Conservation (phyloP, 768 basidiomycete species). For the Mycena leptocephala region DNA sequence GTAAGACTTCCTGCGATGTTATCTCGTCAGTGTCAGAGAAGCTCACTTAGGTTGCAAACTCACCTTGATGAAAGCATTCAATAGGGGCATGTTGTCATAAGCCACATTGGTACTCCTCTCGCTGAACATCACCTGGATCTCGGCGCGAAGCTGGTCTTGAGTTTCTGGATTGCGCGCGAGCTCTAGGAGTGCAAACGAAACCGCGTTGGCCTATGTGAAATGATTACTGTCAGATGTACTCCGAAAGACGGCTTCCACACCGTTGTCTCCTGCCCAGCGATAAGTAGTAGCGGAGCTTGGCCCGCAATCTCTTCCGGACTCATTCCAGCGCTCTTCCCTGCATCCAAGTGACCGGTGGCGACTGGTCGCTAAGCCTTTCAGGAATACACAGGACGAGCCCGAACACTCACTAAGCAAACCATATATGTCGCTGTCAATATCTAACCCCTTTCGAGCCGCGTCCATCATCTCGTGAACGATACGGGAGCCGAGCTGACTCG, state of each 20-base stretch:
- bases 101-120: no score
- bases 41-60: no score
- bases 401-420: not conserved
- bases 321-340: not conserved
- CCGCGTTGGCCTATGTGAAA: not conserved
- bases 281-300: not conserved
- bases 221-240: not conserved
- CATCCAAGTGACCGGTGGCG: not conserved
- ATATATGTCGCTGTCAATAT: not conserved
- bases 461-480: not conserved
- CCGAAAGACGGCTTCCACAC: not conserved
- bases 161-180: no score
- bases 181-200: no score
- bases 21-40: no score
- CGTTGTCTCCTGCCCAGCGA: not conserved
- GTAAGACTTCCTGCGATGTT: no score
- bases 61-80: no score
- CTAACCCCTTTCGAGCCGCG: not conserved
- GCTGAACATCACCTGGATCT: no score
- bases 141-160: no score
- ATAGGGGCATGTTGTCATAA: no score
- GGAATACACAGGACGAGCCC: not conserved
- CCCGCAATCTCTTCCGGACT: not conserved
- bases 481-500: not conserved
- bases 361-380: not conserved